A percentile compares a stretch with the other conserved stretches of the same genome.
Evolutionary conservation across 1,284 basidiomycete species (phyloP).

Genomic region (Farysia itapuensis): DNA sequence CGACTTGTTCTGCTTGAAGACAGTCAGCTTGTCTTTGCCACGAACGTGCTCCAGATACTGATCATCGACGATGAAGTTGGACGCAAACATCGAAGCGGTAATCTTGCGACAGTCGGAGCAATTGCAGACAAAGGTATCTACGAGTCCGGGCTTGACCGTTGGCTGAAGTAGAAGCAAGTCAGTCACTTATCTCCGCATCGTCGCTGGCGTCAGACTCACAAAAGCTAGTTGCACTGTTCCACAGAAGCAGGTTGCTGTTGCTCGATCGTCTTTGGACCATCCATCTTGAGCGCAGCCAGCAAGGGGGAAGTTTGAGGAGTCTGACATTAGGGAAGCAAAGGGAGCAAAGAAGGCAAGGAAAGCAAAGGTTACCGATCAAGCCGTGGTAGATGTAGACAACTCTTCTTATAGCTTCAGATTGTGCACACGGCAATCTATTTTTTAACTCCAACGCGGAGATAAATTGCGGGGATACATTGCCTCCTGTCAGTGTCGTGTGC

Average conservation of each 20-base stretch:
- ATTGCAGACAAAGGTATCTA: constrained; percentile 55
- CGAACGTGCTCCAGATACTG: constrained; percentile 46
- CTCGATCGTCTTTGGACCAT: constrained; percentile 47
- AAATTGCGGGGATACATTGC: too few relatives aligned
- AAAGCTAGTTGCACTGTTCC: constrained; percentile 57
- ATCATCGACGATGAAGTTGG: constrained; percentile 55
- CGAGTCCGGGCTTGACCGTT: constrained; percentile 47
- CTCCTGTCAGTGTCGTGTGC: too few relatives aligned
- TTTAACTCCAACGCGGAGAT: too few relatives aligned
- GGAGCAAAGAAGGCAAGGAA: too few relatives aligned
- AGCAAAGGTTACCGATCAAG: too few relatives aligned
- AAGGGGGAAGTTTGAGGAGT: constrained; percentile 29
- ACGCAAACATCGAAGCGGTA: constrained; percentile 59
- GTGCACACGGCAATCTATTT: too few relatives aligned
- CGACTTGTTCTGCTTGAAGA: constrained; percentile 44
- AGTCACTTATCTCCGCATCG: not conserved
- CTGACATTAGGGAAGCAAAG: too few relatives aligned
- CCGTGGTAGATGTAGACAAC: too few relatives aligned
- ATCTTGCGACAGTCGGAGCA: constrained; percentile 60
- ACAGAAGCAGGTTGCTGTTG: constrained; percentile 59
- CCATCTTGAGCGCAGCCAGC: constrained; percentile 39
- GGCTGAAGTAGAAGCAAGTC: constrained; percentile 25
- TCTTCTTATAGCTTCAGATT: too few relatives aligned
- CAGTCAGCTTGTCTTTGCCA: constrained; percentile 51
- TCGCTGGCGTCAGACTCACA: constrained; percentile 31